A percentile compares a stretch with the other conserved stretches of the same genome.
Evolutionary conservation across 768 basidiomycete genomes (phyloP).

Genomic region (Mycena epipterygia): DNA sequence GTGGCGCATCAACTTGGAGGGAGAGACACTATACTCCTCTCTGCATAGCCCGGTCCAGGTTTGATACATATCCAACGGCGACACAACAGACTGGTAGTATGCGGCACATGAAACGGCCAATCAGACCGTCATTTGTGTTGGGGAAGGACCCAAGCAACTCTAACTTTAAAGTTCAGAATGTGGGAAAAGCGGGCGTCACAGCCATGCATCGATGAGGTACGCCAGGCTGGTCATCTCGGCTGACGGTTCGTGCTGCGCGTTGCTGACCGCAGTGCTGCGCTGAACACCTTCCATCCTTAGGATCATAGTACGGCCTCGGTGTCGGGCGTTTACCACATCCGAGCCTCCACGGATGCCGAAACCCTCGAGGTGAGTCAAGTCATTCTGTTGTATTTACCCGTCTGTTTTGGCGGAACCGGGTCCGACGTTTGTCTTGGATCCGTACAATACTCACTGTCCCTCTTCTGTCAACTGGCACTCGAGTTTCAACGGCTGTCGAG

Average conservation of each 20-base stretch:
- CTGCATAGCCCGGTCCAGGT: slow-evolving; percentile 14
- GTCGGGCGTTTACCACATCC: not conserved
- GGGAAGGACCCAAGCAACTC: slow-evolving; percentile 9
- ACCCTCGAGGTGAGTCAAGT: not conserved
- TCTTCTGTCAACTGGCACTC: too few species aligned
- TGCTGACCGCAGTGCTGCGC: not conserved
- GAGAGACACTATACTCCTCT: too few species aligned
- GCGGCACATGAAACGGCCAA: slow-evolving; percentile 23
- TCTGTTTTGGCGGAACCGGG: too few species aligned
- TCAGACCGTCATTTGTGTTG: not conserved
- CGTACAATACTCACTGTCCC: too few species aligned
- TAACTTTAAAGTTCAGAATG: slow-evolving; percentile 26
- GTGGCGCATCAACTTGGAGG: slow-evolving; percentile 21
- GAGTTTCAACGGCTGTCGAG: too few species aligned
- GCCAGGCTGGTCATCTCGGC: slow-evolving; percentile 4
- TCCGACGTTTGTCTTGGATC: too few species aligned
- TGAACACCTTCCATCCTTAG: too few species aligned
- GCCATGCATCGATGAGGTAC: slow-evolving; percentile 2
- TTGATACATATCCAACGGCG: slow-evolving; percentile 25
- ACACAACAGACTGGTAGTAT: slow-evolving; percentile 1
- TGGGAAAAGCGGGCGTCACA: slow-evolving; percentile 19
- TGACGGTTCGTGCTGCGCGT: not conserved
- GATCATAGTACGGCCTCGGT: slow-evolving; percentile 13
- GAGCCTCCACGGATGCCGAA: not conserved
- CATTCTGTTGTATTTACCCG: too few species aligned